phyloP scores from a whole-genome alignment of 2,329 filamentous ascomycete genomes.

The Leptodontidium sp. region DNA sequence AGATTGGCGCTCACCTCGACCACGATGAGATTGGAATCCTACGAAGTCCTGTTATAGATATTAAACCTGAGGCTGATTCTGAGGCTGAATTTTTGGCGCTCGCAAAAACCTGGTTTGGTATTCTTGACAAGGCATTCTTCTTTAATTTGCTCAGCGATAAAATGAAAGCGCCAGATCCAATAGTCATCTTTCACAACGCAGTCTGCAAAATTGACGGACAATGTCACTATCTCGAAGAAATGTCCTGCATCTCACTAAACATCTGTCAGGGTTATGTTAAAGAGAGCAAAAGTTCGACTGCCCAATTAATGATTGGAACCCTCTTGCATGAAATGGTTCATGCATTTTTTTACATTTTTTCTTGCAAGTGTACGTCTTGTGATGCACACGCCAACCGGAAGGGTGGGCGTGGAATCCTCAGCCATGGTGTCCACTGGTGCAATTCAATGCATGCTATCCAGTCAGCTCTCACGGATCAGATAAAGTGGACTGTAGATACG shows the following conservation, averaged over 20 bases:
- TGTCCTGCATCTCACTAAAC: background rate
- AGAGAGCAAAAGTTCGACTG: background rate
- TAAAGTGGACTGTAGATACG: background rate
- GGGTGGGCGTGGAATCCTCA: background rate
- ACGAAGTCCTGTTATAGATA: background rate
- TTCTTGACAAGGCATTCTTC: background rate
- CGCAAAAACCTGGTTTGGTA: background rate
- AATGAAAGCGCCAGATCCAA: background rate
- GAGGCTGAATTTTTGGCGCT: background rate
- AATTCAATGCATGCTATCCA: background rate
- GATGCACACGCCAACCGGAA: background rate
- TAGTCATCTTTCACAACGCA: background rate
- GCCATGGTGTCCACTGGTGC: background rate
- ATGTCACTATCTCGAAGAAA: background rate
- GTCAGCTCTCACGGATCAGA: background rate
- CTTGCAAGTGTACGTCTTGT: background rate
- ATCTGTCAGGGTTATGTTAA: background rate
- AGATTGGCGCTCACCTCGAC: background rate
- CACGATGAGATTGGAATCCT: background rate
- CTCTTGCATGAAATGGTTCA: background rate
- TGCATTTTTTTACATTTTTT: background rate
- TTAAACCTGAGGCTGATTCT: background rate
- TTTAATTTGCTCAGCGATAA: background rate
- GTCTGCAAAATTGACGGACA: background rate
- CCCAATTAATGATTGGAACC: background rate